phyloP scores from a whole-genome alignment of 2,329 filamentous ascomycete genomes.

The Fusarium oxysporum region DNA sequence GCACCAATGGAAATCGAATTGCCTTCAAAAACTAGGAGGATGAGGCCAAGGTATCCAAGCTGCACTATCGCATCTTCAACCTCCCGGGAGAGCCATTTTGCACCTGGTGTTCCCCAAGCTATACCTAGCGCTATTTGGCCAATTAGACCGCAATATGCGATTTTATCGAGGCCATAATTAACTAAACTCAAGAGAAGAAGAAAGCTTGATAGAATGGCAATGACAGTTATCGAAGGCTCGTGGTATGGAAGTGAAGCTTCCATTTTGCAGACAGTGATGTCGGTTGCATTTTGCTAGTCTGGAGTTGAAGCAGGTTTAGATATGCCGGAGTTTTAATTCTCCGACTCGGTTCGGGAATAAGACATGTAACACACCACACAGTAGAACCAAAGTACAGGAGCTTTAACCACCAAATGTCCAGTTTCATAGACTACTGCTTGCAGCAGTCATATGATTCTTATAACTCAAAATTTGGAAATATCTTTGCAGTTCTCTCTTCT shows the following conservation, averaged over 20 bases:
- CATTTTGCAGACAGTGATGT: neutral
- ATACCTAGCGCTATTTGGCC: conserved; percentile 79
- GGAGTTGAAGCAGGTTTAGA: neutral
- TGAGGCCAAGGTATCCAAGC: conserved; percentile 78
- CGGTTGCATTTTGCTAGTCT: neutral
- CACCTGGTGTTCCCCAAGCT: conserved; percentile 75
- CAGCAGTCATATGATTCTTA: too few species aligned
- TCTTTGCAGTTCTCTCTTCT: neutral
- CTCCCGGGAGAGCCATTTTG: conserved; percentile 65
- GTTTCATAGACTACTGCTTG: neutral
- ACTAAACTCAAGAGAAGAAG: conserved; percentile 70
- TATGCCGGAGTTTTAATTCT: neutral
- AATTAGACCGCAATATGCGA: conserved; percentile 76
- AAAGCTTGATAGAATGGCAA: conserved; percentile 72
- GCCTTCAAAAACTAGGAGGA: conserved; percentile 79
- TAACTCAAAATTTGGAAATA: fast-evolving
- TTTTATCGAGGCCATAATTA: conserved; percentile 67
- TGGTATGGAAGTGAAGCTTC: conserved; percentile 64
- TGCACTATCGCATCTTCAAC: conserved; percentile 69
- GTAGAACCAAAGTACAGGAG: neutral
- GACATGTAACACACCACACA: too few species aligned
- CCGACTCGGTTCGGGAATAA: neutral
- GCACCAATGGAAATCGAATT: fast-evolving
- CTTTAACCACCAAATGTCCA: neutral
- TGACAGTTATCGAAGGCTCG: conserved; percentile 68